Base-by-base conservation (phyloP, 768 basidiomycete species). In the Auricularia sp. region DNA sequence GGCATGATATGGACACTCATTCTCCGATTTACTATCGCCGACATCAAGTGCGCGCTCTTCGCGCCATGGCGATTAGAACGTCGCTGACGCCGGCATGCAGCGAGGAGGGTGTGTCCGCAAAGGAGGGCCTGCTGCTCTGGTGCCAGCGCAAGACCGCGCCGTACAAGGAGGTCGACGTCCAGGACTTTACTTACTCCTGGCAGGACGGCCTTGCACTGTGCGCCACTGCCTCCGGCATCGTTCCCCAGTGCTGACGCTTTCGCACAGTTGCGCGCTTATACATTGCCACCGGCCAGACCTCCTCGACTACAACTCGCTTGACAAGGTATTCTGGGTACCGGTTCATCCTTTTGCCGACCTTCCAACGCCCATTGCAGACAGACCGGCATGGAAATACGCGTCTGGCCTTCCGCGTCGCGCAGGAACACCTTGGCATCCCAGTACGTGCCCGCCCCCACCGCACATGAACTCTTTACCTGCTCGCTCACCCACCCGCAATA, bases 1-100 rank as follows among this genome's bases (percentile, higher is more conserved):
- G 95, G 93, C 36, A 93, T 95, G 95, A 98, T 99, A 68, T 98
- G 97, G 97, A 96, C 93, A 0, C 83, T 98, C 43, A 94, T 99
- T 71, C 82, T 98, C 36, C 88, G 96, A 12, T 98, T 98, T 75
- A 97, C 95, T 3, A 98, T 99, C 68, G 95, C 97, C 29, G 94
- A 95, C 70, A 98, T 99, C 78, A 97, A 88, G 95, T 94, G 68
- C 66, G 86, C 77, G 18, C n/a, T 3, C 16, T 61, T 6, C 54
- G 56, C 6, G 10, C 42, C n/a, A n/a, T 61, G 43, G 21, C 62
- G 14, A 39, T 63, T 58, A 21, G 44, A 64, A 62, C 18, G 61
- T 53, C 62, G 18, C 61, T 56, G 66, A 67, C 59, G 70, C 62
- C 36, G 65, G 62, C 34, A 34, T 18, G 68, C 73, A 98, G 96